Evolutionary conservation across 805 yeast species (phyloP), one percentile per base, ranked within the genome.

Genomic region (Candida methanosorbosa): DNA sequence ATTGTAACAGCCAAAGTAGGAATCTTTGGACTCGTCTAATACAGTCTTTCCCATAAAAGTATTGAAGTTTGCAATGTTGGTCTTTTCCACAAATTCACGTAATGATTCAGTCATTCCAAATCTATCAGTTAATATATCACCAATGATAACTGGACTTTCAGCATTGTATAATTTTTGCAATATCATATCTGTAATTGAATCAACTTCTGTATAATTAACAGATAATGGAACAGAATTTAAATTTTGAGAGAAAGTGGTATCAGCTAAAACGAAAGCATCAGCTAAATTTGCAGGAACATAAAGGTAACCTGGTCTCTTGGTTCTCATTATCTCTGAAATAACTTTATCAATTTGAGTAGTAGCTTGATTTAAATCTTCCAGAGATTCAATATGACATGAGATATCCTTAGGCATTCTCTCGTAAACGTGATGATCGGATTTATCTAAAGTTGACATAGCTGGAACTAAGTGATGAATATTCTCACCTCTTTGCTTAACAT

Each of bases 271-370:
- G 5, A 49, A 24, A 12, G 45, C 40, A 35, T 76, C 74, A 3
- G 75, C 72, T 43, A 83, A 54, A 52, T 87, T 88, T 29, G 71
- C 61, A 2, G 97, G 96, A 31, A 88, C 54, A 52, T 75, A 84
- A 32, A 87, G 53, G 49, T 81, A 87, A 13, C 94, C 96, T 0
- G 97, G 97, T 52, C 78, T 75, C 26, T 79, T 75, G 30, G 70
- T 64, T 26, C 54, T 61, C 43, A 74, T 59, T 19, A 84, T 74
- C 14, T 67, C 61, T 29, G 48, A 50, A 36, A 88, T 70, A 6
- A 84, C 81, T 17, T 61, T 59, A 54, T 88, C 97, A 36, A 88
- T 73, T 52, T 81, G 75, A 17, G 59, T 58, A 23, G 78, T 63
- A 1, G 78, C 82, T 9, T 58, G 54, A 0, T 52, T 42, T 7